phyloP scores from a whole-genome alignment of 805 yeast genomes.

The Kodamaea jinghongensis region DNA sequence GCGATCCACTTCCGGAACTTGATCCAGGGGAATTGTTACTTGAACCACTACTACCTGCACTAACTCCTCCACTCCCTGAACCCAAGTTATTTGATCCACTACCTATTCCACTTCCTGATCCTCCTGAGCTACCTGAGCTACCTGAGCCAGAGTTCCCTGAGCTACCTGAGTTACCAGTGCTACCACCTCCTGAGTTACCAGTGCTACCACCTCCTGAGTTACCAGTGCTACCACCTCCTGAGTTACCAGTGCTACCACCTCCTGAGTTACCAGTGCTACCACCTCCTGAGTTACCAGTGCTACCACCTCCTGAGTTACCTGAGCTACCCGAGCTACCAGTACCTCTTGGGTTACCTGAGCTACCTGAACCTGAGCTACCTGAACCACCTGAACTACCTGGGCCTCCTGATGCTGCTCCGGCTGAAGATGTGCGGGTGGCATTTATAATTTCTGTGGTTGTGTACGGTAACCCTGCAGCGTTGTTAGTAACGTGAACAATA shows the following conservation, averaged over 20 bases:
- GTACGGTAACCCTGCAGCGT: slow-evolving; percentile 13
- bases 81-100: not conserved
- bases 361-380: slow-evolving; percentile 1
- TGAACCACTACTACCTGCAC: too few species aligned
- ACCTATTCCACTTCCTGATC: slow-evolving; percentile 2
- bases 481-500: slow-evolving; percentile 18
- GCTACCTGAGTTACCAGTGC: not conserved
- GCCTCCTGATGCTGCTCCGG: too few species aligned
- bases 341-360: slow-evolving; percentile 1
- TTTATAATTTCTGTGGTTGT: too few species aligned
- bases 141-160: slow-evolving; percentile 2
- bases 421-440: too few species aligned
- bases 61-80: slow-evolving; percentile 3
- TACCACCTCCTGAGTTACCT: not conserved
- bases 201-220: too few species aligned
- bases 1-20: not conserved
- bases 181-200: not conserved
- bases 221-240: too few species aligned
- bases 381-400: not conserved
- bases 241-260: too few species aligned
- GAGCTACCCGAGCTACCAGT: not conserved
- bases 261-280: too few species aligned
- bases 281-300: too few species aligned
- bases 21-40: not conserved
- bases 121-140: slow-evolving; percentile 1